Base-by-base conservation (phyloP, 2,329 filamentous ascomycete genomes). In the Thermochaetoides dissita region DNA sequence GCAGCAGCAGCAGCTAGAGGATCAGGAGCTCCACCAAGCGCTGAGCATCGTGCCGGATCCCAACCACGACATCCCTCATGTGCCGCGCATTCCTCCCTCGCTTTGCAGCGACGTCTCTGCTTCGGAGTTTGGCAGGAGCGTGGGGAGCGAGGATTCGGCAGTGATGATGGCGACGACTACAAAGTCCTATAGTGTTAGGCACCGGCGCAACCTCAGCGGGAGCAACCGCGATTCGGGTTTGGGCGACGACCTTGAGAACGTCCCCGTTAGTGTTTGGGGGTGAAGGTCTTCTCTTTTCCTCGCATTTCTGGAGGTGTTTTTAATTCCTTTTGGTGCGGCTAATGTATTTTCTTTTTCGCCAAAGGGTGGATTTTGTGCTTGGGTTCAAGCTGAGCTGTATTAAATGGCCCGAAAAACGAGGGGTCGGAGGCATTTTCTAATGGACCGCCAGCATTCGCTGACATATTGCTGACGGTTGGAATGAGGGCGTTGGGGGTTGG, bases 1-100 rank as follows among this genome's bases (percentile, higher is more conserved):
- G n/a, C 34, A 29, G n/a, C 30, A 40, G 10, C 10, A 24, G 9
- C 31, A 36, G 17, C 29, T n/a, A 32, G 10, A 12, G 34, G 36
- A 43, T 12, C 10, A 46, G 43, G 40, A 55, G 37, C 30, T 54
- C 51, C 42, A 46, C 2, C 49, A 48, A 35, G 55, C 59, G 30
- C 55, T 71, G 39, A 58, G 60, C 28, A 59, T 68, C 30, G 58
- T 67, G 30, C 63, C 68, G 6, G 64, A 69, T 49, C 59, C 55
- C 37, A 70, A 71, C 48, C 59, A 63, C 32, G 68, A 67, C 10
- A 66, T 69, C 37, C 66, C 67, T 3, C 58, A 52, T 29, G 62
- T 69, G 36, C 64, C 68, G 24, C 55, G 56, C 31, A 65, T 70
- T 30, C 64, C 69, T 41, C 42, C 39, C 37, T 49, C 28, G 41